Evolutionary conservation across 148 eudicot species (phyloP), one percentile per base, ranked within the genome.

Genomic region (Spergularia bocconei): DNA sequence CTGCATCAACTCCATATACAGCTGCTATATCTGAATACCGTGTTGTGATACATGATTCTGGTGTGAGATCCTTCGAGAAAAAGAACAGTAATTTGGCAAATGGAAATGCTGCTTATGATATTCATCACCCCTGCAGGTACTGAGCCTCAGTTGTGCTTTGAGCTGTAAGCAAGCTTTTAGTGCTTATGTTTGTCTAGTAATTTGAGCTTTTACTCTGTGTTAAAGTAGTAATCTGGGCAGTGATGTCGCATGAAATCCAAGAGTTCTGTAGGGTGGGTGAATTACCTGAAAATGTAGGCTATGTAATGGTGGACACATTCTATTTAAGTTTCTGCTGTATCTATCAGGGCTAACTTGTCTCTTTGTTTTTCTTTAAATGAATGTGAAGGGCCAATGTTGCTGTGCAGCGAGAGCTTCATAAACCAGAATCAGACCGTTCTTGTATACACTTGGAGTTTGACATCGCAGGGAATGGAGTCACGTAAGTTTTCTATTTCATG

Each of bases 91-190:
- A 54, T 77, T 53, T 79, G 74, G 75, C 87, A 29, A 90, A 92
- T 74, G 98, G 96, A 20, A 82, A 86, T 79, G 70, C 84, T 73
- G 70, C 85, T 55, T 87, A 84, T 85, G 98, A 92, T 82, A 83
- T 88, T 72, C 98, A 92, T 66, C 98, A 92, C 84, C 98, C 98
- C 19, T 92, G 98, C 98, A 88, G 90, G 98, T 92, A 90, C n/a
- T 59, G 23, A 60, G 3, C 68, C 21, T 63, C 57, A 44, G 16
- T 17, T 71, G n/a, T 74, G 13, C 51, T 15, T 17, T 67, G 29
- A 53, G 55, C 48, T 44, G 7, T 4, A 44, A 44, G 1, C 4
- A 44, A 44, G 10, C 48, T 44, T 44, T 15, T 62, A 29, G 23
- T 62, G 20, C 75, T 4, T 29, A 58, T 33, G 29, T 10, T 65